Conservation (phyloP, 768 basidiomycete species). For the Leccinum subtestaceum region DNA sequence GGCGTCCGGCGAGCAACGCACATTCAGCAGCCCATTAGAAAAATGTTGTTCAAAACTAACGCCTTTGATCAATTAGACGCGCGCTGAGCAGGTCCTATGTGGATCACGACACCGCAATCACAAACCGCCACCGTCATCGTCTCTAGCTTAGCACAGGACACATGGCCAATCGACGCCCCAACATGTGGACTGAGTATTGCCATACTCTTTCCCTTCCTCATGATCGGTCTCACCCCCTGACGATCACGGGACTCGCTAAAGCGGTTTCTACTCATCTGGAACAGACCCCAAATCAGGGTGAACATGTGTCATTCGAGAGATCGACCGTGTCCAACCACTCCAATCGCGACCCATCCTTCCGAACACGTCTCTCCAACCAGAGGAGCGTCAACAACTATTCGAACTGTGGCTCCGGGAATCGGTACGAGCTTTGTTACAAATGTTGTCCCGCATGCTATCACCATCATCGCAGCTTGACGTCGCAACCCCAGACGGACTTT, state of each 20-base stretch:
- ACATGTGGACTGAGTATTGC: background rate
- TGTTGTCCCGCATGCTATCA: no score
- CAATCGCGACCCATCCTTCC: no score
- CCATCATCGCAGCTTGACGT: background rate
- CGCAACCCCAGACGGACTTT: background rate
- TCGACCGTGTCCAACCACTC: background rate
- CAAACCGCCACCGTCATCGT: background rate
- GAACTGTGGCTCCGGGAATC: background rate
- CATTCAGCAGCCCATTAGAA: background rate
- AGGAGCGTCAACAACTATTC: slow-evolving; percentile 1
- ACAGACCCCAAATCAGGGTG: no score
- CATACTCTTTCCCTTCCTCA: background rate
- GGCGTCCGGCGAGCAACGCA: no score
- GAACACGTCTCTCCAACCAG: background rate
- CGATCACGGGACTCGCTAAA: background rate
- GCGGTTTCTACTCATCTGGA: background rate
- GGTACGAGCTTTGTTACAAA: no score
- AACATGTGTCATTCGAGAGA: background rate
- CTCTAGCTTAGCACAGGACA: background rate
- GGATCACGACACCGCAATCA: background rate
- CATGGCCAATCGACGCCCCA: background rate
- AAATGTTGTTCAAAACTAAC: background rate
- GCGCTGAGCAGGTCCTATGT: background rate
- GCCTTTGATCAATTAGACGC: background rate
- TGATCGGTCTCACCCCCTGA: slow-evolving; percentile 7